phyloP scores from a whole-genome alignment of 2,329 filamentous ascomycete genomes.

The Berkeleyomyces basicola region DNA sequence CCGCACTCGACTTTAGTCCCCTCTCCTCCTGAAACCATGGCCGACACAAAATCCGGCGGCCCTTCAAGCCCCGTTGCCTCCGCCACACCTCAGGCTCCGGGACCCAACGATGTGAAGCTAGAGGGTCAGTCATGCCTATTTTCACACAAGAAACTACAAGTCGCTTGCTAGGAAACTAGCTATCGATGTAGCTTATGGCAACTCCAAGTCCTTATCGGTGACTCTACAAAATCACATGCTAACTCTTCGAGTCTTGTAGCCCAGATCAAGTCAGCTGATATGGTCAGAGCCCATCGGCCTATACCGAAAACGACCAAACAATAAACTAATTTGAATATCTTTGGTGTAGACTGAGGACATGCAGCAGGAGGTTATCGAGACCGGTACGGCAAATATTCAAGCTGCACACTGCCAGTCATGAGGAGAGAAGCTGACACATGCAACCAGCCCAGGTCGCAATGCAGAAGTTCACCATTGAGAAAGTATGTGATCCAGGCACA shows the following conservation, averaged over 20 bases:
- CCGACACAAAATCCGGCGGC: slow-evolving; percentile 8
- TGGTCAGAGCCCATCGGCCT: slow-evolving; percentile 44
- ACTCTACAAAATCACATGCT: not conserved
- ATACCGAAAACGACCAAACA: not conserved
- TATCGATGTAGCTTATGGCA: too few relatives aligned
- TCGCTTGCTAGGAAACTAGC: not conserved
- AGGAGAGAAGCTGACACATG: slow-evolving; percentile 14
- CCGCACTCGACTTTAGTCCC: not conserved
- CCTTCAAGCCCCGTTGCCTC: slow-evolving; percentile 8
- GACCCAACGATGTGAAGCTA: slow-evolving; percentile 11
- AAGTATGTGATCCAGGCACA: slow-evolving; percentile 24
- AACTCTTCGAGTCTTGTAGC: slow-evolving; percentile 33
- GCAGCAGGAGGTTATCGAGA: slow-evolving; percentile 89
- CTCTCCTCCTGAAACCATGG: not conserved
- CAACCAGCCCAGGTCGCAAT: slow-evolving; percentile 43
- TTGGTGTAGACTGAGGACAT: slow-evolving; percentile 72
- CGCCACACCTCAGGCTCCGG: slow-evolving; percentile 5
- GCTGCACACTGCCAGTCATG: not conserved
- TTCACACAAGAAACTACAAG: not conserved
- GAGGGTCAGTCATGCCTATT: slow-evolving; percentile 4
- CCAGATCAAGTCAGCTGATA: slow-evolving; percentile 95
- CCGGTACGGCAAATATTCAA: slow-evolving; percentile 47
- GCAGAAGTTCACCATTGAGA: slow-evolving; percentile 45
- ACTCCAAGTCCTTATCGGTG: too few relatives aligned
- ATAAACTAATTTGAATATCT: not conserved